Conservation (phyloP, 176 grass and related monocot species). For the Melocanna baccifera region DNA sequence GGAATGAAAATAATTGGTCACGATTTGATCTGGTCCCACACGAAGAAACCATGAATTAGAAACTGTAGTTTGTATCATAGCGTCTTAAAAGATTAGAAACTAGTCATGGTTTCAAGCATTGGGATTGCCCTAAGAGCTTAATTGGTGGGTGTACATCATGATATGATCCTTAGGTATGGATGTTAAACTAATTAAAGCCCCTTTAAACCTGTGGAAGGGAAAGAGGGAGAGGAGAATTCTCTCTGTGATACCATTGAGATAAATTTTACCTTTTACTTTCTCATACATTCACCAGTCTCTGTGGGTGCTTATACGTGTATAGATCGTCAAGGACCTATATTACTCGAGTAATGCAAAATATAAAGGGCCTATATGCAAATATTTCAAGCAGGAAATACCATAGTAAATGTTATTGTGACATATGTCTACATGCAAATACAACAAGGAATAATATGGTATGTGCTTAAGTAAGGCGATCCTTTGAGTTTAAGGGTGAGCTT, state of each 20-base stretch:
- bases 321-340: background rate
- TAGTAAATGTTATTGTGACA: background rate
- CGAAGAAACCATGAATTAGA: too few relatives aligned
- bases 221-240: background rate
- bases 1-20: too few relatives aligned
- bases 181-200: conserved; percentile 17
- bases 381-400: background rate
- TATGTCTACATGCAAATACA: background rate
- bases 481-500: background rate
- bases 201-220: conserved; percentile 1
- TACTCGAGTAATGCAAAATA: background rate
- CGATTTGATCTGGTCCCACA: too few relatives aligned
- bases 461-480: background rate
- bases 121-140: too few relatives aligned
- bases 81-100: too few relatives aligned
- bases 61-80: too few relatives aligned
- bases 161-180: conserved; percentile 24
- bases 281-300: background rate
- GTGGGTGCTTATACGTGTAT: background rate
- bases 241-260: background rate
- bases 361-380: background rate
- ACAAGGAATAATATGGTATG: background rate
- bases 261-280: background rate
- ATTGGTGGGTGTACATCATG: background rate
- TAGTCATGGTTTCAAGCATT: too few relatives aligned